Conservation (phyloP, 2,329 filamentous ascomycete genomes). For the Tolypocladium nubicola region DNA sequence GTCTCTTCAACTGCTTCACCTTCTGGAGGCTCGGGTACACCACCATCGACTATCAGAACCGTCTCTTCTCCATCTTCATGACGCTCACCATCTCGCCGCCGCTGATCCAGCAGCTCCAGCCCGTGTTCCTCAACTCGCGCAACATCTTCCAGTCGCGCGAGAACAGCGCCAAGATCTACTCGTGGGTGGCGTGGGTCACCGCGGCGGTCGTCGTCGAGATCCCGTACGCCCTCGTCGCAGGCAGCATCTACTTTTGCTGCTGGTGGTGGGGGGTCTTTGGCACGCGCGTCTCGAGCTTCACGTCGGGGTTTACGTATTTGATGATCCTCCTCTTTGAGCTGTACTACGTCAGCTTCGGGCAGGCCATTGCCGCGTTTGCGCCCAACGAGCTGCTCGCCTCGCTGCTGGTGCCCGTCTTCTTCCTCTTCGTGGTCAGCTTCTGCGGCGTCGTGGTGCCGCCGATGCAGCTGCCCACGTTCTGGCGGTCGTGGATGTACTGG, state of each 20-base stretch:
- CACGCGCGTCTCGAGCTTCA: slow-evolving; percentile 39
- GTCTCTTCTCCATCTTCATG: slow-evolving; percentile 69
- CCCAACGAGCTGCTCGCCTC: slow-evolving; percentile 59
- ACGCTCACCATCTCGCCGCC: slow-evolving; percentile 65
- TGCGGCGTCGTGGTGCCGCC: slow-evolving; percentile 61
- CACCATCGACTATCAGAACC: slow-evolving; percentile 54
- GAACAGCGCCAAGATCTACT: slow-evolving; percentile 69
- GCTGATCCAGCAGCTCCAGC: slow-evolving; percentile 68
- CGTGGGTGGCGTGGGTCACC: slow-evolving; percentile 60
- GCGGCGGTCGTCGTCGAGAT: slow-evolving; percentile 58
- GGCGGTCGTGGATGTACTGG: slow-evolving; percentile 56
- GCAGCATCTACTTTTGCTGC: slow-evolving; percentile 35
- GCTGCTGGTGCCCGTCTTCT: slow-evolving; percentile 57
- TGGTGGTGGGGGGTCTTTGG: slow-evolving; percentile 49
- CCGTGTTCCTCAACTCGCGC: slow-evolving; percentile 55
- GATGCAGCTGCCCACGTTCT: slow-evolving; percentile 47
- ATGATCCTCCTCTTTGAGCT: slow-evolving; percentile 56
- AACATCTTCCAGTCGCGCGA: slow-evolving; percentile 63
- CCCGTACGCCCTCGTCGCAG: slow-evolving; percentile 57
- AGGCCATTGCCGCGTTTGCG: slow-evolving; percentile 55
- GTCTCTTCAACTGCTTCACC: slow-evolving; percentile 60
- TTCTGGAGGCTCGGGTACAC: slow-evolving; percentile 52
- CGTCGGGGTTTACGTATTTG: slow-evolving; percentile 51
- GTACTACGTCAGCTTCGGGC: slow-evolving; percentile 54
- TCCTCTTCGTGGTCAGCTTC: slow-evolving; percentile 60